Conservation (phyloP, 2,329 filamentous ascomycete species). For the Cladosporium velox region DNA sequence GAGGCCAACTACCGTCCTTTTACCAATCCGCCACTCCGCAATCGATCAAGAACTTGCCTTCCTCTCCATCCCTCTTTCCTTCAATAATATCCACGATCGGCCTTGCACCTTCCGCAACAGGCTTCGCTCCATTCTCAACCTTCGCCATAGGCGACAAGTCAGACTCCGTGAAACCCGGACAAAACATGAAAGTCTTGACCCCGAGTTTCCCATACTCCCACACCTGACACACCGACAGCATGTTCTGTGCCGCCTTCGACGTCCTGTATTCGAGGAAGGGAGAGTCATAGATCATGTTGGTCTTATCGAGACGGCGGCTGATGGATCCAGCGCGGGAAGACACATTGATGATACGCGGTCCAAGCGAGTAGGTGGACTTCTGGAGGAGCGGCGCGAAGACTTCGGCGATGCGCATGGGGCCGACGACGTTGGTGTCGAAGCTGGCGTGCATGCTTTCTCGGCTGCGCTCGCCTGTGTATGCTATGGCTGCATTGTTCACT, state of each 20-base stretch:
- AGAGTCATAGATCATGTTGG: constrained; percentile 34
- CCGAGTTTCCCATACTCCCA: constrained; percentile 32
- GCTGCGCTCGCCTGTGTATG: constrained; percentile 26
- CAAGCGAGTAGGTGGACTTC: constrained; percentile 24
- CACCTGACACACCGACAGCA: constrained; percentile 38
- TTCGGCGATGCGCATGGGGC: constrained; percentile 28
- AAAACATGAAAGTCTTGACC: constrained; percentile 43
- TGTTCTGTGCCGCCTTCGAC: constrained; percentile 44
- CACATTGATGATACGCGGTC: constrained; percentile 40
- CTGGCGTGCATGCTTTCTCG: constrained; percentile 32
- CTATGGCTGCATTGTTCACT: constrained; percentile 44
- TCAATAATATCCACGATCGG: constrained; percentile 42
- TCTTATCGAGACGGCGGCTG: constrained; percentile 32
- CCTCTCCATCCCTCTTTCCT: constrained; percentile 40
- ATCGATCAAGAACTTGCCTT: constrained; percentile 32
- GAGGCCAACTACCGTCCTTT: background rate
- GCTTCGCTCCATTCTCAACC: constrained; percentile 40
- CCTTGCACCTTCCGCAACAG: constrained; percentile 36
- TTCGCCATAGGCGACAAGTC: constrained; percentile 30
- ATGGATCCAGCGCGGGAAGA: constrained; percentile 41
- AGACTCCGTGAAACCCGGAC: constrained; percentile 42
- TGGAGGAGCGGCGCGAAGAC: constrained; percentile 33
- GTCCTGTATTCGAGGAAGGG: constrained; percentile 37
- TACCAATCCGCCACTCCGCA: constrained; percentile 11
- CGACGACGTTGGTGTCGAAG: constrained; percentile 35